A percentile compares a stretch with the other conserved stretches of the same genome.
These are phyloP conservation scores for Akanthomyces lecanii DNA, from an alignment of 2,329 filamentous ascomycete genomes.

Conservation along the genomic window DNA sequence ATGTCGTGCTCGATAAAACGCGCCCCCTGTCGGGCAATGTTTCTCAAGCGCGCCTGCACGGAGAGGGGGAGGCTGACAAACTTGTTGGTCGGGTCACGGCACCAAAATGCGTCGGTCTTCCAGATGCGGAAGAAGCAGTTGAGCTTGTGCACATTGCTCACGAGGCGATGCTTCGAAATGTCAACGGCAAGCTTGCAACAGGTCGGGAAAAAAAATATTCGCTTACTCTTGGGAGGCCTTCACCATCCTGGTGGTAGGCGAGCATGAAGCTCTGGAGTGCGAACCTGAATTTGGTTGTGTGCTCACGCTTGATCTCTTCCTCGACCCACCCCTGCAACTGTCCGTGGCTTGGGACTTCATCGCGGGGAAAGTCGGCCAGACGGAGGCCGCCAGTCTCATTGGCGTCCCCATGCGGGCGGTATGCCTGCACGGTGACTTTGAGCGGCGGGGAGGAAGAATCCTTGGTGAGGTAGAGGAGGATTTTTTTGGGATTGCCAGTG, in stretches of 20 bases:
- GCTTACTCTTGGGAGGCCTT: constrained; percentile 38
- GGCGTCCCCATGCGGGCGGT: constrained; percentile 29
- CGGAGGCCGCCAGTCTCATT: constrained; percentile 29
- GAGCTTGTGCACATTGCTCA: constrained; percentile 42
- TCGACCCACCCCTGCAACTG: constrained; percentile 36
- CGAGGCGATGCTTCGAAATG: constrained; percentile 34
- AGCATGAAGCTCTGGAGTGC: constrained; percentile 36
- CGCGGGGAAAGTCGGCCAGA: constrained; percentile 35
- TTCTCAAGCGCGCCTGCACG: constrained; percentile 37
- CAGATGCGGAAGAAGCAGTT: constrained; percentile 49
- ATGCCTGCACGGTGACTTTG: constrained; percentile 36
- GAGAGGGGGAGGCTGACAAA: constrained; percentile 35
- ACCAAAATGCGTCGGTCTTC: constrained; percentile 41
- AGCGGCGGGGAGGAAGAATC: constrained; percentile 36
- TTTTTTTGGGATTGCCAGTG: constrained; percentile 33
- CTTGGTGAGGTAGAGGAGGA: constrained; percentile 33
- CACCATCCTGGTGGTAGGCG: constrained; percentile 33
- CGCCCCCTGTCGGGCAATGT: constrained; percentile 36
- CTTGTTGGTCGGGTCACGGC: constrained; percentile 35
- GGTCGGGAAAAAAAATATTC: constrained; percentile 17
- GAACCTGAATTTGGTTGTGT: constrained; percentile 29
- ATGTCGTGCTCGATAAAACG: constrained; percentile 37
- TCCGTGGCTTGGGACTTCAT: constrained; percentile 33
- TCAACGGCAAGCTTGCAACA: neutral
- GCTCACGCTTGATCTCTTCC: constrained; percentile 33